phyloP scores from a whole-genome alignment of 2,329 filamentous ascomycete species.

The Colletotrichum camelliae region DNA sequence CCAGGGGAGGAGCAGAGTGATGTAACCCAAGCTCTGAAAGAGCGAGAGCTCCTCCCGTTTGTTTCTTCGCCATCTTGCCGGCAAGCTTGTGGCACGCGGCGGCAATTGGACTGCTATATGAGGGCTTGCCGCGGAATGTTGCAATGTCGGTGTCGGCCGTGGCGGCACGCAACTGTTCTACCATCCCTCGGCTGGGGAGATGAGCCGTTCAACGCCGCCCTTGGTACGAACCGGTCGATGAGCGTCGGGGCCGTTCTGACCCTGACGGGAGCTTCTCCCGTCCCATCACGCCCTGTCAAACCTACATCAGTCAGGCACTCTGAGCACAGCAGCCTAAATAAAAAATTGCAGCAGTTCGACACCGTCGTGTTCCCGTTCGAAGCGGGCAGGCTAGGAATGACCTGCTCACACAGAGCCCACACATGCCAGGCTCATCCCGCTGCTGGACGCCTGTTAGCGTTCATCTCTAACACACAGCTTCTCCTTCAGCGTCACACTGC shows the following conservation, averaged over 20 bases:
- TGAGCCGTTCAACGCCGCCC: background rate
- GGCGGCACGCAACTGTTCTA: constrained; percentile 9
- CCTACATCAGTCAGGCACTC: background rate
- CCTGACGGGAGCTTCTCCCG: background rate
- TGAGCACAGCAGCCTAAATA: background rate
- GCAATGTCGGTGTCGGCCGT: constrained; percentile 4
- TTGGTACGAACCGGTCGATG: background rate
- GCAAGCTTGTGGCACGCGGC: background rate
- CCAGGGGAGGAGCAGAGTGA: background rate
- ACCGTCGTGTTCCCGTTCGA: background rate
- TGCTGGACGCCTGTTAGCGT: background rate
- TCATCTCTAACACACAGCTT: background rate
- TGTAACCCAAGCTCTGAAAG: background rate
- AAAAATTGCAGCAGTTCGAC: background rate
- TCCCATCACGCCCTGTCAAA: constrained; percentile 20
- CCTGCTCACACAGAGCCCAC: background rate
- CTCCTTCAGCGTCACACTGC: constrained; percentile 9
- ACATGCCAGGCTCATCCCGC: constrained; percentile 2
- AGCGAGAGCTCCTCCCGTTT: background rate
- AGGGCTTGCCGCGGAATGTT: background rate
- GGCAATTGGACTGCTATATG: background rate
- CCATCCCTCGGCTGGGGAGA: constrained; percentile 2
- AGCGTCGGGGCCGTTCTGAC: background rate
- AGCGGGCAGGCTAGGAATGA: background rate
- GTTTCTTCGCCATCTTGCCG: background rate